Evolutionary conservation across 2,329 filamentous ascomycete genomes (phyloP), one percentile per base, ranked within the genome.

Genomic region (Knoxdaviesia capensis): DNA sequence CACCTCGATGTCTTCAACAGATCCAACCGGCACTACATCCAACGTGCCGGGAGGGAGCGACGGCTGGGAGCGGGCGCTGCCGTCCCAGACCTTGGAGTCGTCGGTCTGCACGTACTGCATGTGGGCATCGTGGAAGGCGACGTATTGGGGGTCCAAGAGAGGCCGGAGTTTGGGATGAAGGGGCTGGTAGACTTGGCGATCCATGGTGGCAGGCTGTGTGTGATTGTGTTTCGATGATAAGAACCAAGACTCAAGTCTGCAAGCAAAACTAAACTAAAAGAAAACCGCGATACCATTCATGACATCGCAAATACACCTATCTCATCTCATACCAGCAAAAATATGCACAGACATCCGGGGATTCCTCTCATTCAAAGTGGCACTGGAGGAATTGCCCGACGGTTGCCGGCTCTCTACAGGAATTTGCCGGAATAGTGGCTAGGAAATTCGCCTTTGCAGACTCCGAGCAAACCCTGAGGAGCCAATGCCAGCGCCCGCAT

Each of bases 81-180:
- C 49, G 40, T 59, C 53, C 60, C 60, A 63, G 5, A 44, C 45
- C 30, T 47, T 51, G 10, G 47, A 43, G 41, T 63, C 56, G 32
- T 56, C 54, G 0, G 55, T 55, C 20, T 50, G 47, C 34, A 61
- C 49, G 43, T 57, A 60, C 40, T 60, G 59, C 30, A 62, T 45
- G 46, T 58, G 47, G 31, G 52, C 43, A 31, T 62, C 57, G 45
- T 62, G 59, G 39, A 59, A 56, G 32, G 50, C 49, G 32, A 59
- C 54, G 36, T 62, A 62, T 43, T 61, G 53, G 7, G 57, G 55
- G 48, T 62, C 59, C 1, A 62, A 52, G 5, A 40, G 42, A 3
- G 47, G 43, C 10, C 54, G 54, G 31, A 60, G 49, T 11, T 47
- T 45, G 7, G 54, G 51, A 45, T 60, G 54, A 40, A 61, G 50